phyloP scores from a whole-genome alignment of 306 rosid genomes.

The Betula pendula region DNA sequence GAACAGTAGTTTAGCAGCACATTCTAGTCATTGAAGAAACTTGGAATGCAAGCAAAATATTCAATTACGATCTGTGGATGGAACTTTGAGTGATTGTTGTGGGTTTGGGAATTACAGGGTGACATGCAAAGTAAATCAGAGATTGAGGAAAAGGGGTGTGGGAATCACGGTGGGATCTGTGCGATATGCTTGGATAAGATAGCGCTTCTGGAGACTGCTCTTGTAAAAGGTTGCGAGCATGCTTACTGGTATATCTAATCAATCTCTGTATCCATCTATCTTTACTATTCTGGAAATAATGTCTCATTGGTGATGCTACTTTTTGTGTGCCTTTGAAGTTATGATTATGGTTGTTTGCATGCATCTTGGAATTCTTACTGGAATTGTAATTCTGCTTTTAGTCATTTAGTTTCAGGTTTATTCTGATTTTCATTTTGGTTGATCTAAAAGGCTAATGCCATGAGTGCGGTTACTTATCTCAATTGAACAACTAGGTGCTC shows the following conservation, averaged over 20 bases:
- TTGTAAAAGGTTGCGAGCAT: conserved; percentile 94
- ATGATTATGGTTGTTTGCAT: conserved; percentile 5
- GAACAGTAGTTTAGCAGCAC: not conserved
- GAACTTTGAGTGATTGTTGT: conserved; percentile 1
- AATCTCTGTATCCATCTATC: conserved; percentile 14
- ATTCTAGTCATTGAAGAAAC: not conserved
- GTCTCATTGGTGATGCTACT: conserved; percentile 7
- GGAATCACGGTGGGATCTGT: conserved; percentile 61
- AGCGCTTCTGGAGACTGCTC: conserved; percentile 73
- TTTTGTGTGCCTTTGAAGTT: not conserved
- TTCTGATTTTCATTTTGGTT: not conserved
- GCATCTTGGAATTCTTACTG: not conserved
- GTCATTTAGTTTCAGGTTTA: too few relatives aligned
- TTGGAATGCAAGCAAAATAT: not conserved
- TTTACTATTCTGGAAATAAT: conserved; percentile 4
- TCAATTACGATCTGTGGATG: not conserved
- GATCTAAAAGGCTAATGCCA: not conserved
- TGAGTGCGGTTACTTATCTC: not conserved
- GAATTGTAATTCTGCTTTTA: not conserved
- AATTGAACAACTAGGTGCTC: not conserved
- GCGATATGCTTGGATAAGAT: conserved; percentile 79
- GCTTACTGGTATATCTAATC: conserved; percentile 82
- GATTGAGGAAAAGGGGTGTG: conserved; percentile 40
- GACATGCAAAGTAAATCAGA: conserved; percentile 40
- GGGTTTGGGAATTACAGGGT: conserved; percentile 38